Percentiles rank a stretch among this genome's conserved stretches.
Evolutionary conservation across 768 basidiomycete genomes (phyloP).

Genomic region (Collybiopsis luxurians): DNA sequence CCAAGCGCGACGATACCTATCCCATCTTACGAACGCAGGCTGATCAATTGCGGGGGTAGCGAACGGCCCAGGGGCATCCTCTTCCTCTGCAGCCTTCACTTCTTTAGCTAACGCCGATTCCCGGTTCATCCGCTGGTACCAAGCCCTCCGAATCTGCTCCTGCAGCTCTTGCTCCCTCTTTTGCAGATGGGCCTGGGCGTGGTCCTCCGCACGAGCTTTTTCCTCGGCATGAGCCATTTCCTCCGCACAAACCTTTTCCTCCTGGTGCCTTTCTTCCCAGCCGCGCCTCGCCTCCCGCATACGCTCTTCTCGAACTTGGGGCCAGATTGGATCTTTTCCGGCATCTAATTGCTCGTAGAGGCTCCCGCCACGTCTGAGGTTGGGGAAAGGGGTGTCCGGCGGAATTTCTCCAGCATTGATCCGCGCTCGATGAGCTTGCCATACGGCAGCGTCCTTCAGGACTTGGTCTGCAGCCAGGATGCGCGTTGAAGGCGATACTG

Average conservation of each 20-base stretch:
- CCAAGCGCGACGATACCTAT: background rate
- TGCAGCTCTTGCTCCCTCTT: background rate
- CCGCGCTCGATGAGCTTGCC: background rate
- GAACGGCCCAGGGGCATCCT: background rate
- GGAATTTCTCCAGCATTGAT: background rate
- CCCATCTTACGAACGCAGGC: background rate
- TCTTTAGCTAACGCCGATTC: background rate
- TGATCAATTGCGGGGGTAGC: background rate
- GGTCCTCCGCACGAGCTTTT: background rate
- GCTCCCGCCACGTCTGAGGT: background rate
- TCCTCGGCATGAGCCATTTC: too few species aligned
- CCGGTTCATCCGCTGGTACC: background rate
- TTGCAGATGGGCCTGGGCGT: background rate
- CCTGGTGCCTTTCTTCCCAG: background rate
- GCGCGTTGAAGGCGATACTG: background rate
- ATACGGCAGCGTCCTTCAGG: background rate
- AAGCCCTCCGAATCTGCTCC: background rate
- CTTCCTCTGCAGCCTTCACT: background rate
- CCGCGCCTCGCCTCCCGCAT: background rate
- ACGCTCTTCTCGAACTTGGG: background rate
- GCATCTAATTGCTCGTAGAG: background rate
- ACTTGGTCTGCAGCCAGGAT: too few species aligned
- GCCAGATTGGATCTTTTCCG: background rate
- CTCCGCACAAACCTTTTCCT: background rate
- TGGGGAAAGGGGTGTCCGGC: background rate